phyloP scores from a whole-genome alignment of 2,329 filamentous ascomycete genomes.

The Endocalyx cinctus region DNA sequence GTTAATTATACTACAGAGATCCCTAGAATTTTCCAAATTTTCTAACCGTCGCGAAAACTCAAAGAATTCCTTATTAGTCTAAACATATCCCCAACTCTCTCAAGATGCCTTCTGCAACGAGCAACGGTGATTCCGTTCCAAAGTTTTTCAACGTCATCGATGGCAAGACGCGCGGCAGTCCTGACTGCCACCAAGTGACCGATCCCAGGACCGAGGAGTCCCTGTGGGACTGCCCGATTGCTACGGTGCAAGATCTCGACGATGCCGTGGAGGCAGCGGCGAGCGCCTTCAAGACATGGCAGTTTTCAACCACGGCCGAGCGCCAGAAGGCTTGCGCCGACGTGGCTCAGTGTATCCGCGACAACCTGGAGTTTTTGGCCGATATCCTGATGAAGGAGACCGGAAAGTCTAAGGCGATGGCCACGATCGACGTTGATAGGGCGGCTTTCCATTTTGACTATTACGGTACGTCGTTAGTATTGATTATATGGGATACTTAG shows the following conservation, averaged over 20 bases:
- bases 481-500: no score
- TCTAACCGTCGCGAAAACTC: no score
- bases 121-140: slow-evolving; percentile 6
- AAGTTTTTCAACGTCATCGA: slow-evolving; percentile 42
- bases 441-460: slow-evolving; percentile 32
- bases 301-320: slow-evolving; percentile 36
- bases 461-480: slow-evolving; percentile 26
- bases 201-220: slow-evolving; percentile 41
- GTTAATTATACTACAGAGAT: no score
- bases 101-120: neutral
- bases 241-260: slow-evolving; percentile 33
- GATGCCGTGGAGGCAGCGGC: slow-evolving; percentile 41
- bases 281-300: slow-evolving; percentile 43
- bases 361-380: slow-evolving; percentile 37
- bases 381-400: slow-evolving; percentile 43
- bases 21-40: no score
- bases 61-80: no score
- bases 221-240: slow-evolving; percentile 43
- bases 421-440: slow-evolving; percentile 33
- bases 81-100: no score
- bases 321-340: slow-evolving; percentile 35
- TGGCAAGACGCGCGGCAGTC: slow-evolving; percentile 31
- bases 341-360: slow-evolving; percentile 35
- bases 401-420: slow-evolving; percentile 43
- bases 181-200: slow-evolving; percentile 31